A percentile compares a stretch with the other conserved stretches of the same genome.
Conservation (phyloP, 345 rosid genomes). For the Alliaria petiolata region DNA sequence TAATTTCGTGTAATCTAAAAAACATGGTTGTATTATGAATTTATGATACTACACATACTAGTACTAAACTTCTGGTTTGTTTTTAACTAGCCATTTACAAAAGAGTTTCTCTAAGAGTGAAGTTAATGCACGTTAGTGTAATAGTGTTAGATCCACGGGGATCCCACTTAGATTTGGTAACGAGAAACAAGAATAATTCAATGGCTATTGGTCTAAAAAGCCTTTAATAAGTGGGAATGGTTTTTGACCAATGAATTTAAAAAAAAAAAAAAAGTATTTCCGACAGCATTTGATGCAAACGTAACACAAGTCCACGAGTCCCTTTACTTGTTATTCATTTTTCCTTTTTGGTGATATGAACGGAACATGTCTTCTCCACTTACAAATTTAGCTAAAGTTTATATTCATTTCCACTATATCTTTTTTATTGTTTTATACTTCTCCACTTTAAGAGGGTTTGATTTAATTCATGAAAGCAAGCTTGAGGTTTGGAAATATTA, state of each 20-base stretch:
- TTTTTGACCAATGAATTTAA: slow-evolving; percentile 13
- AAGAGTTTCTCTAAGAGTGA: not conserved
- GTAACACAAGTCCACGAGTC: slow-evolving; percentile 19
- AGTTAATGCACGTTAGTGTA: slow-evolving; percentile 13
- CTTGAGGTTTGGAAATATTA: not conserved
- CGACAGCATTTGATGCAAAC: slow-evolving; percentile 34
- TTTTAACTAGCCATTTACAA: not conserved
- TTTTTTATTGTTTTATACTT: not conserved
- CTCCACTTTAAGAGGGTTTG: not conserved
- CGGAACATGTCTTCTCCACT: slow-evolving; percentile 30
- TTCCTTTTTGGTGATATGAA: slow-evolving; percentile 23
- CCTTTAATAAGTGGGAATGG: slow-evolving; percentile 28
- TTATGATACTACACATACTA: not conserved
- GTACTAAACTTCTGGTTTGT: not conserved
- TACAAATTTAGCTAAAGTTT: slow-evolving; percentile 11
- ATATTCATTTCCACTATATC: not conserved
- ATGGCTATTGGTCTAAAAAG: slow-evolving; percentile 23
- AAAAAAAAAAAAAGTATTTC: not conserved
- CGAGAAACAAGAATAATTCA: slow-evolving; percentile 25
- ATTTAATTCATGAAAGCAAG: not conserved
- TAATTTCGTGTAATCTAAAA: slow-evolving; percentile 23
- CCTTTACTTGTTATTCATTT: not conserved
- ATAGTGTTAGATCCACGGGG: slow-evolving; percentile 23
- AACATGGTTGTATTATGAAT: slow-evolving; percentile 16
- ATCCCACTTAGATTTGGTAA: slow-evolving; percentile 31